A percentile compares a stretch with the other conserved stretches of the same genome.
Evolutionary conservation across 2,329 filamentous ascomycete genomes (phyloP).

Genomic region (Aspergillus caelatus): DNA sequence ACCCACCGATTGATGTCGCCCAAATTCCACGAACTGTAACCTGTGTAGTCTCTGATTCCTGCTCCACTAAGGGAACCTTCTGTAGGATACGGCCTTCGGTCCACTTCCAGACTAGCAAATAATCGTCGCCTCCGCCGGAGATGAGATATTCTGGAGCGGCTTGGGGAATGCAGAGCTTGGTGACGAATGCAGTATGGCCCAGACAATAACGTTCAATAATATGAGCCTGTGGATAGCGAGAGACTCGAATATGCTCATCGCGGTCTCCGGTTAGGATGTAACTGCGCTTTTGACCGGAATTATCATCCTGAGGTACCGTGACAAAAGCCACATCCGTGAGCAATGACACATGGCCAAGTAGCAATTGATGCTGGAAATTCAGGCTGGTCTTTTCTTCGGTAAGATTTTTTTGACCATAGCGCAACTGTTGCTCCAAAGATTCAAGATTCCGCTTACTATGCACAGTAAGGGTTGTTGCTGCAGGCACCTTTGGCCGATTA

Average conservation of each 20-base stretch:
- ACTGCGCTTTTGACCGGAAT: constrained; percentile 51
- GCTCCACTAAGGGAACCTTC: constrained; percentile 31
- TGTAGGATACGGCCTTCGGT: constrained; percentile 40
- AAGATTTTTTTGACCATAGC: constrained; percentile 45
- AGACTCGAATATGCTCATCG: constrained; percentile 86
- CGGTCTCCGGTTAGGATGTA: constrained; percentile 71
- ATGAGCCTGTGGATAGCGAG: constrained; percentile 80
- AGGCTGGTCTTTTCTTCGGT: constrained; percentile 52
- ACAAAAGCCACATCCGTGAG: constrained; percentile 73
- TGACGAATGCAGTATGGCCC: constrained; percentile 84
- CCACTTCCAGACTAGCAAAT: constrained; percentile 86
- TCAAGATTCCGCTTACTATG: constrained; percentile 64
- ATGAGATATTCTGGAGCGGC: constrained; percentile 66
- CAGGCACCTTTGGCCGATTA: constrained; percentile 47
- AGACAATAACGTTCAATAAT: constrained; percentile 89
- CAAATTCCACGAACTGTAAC: constrained; percentile 58
- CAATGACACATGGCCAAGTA: constrained; percentile 94
- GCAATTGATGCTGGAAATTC: constrained; percentile 72
- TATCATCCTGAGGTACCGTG: constrained; percentile 43
- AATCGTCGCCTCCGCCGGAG: constrained; percentile 83
- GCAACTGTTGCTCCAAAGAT: constrained; percentile 60
- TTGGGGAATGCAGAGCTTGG: constrained; percentile 68
- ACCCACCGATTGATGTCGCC: constrained; percentile 32
- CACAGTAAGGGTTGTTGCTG: constrained; percentile 62
- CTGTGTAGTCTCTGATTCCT: constrained; percentile 26